phyloP scores from a whole-genome alignment of 257 asterid genomes.

The Solanum pennellii region DNA sequence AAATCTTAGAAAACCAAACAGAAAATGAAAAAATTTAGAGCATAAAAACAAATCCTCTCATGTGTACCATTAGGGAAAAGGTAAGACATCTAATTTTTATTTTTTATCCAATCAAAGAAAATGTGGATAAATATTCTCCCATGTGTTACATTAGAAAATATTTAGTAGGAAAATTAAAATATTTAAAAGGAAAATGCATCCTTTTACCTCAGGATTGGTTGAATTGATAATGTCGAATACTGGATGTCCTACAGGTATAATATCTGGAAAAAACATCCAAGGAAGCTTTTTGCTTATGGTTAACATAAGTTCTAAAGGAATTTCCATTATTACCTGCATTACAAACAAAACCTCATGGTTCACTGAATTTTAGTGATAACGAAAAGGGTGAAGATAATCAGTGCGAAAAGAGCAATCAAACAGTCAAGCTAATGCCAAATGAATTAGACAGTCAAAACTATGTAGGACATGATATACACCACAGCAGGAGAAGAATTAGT shows the following conservation, averaged over 20 bases:
- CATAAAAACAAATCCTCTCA: neutral
- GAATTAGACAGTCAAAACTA: neutral
- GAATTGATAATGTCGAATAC: constrained; percentile 91
- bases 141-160: neutral
- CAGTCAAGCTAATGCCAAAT: neutral
- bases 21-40: neutral
- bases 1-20: neutral
- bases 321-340: constrained; percentile 88
- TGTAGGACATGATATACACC: neutral
- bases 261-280: constrained; percentile 98
- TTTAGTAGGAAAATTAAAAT: neutral
- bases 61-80: neutral
- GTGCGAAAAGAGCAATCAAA: neutral
- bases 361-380: neutral
- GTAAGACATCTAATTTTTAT: neutral
- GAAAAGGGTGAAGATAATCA: neutral
- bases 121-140: neutral
- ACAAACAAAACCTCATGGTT: neutral
- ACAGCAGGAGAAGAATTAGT: neutral
- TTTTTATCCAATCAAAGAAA: neutral
- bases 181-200: neutral
- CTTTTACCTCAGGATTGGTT: constrained; percentile 81
- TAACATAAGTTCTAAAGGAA: constrained; percentile 92
- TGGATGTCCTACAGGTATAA: constrained; percentile 90
- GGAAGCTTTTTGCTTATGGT: constrained; percentile 89